Evolutionary conservation across 1,139 yeast genomes (phyloP), one percentile per base, ranked within the genome.

Genomic region (Geotrichum cucujoidarum): DNA sequence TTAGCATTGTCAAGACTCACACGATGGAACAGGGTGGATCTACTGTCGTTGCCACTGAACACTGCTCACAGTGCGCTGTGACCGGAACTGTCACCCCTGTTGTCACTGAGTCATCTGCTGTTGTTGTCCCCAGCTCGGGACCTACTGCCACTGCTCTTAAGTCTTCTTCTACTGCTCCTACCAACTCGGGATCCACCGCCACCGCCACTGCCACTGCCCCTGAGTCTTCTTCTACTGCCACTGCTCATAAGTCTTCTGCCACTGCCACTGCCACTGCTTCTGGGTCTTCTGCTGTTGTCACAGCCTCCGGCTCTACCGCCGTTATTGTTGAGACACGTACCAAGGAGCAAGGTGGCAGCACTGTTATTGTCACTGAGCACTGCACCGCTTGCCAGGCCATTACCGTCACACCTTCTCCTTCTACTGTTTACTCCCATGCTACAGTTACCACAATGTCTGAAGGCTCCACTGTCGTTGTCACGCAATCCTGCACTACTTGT

Each of bases 401-500:
- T 7, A 45, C 48, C 29, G 16, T 38, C 5, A 18, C 35, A 2
- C 44, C 44, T 33, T 18, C 34, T 13, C 40, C 48, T 34, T 33
- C 35, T n/a, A 37, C 42, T 16, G 34, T 34, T n/a, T 21, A 35
- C 16, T 6, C n/a, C 11, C 18, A 11, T 8, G 25, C 17, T 16
- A 35, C 38, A 4, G 25, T 35, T 14, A 40, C 43, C 5, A 20
- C 34, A 21, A 36, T 30, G 2, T 20, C 10, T 6, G 16, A 25
- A 14, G 45, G 45, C 3, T 7, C 27, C 11, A 43, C 36, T 21
- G 40, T 45, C 11, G 30, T 37, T 16, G 34, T 33, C 22, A 45
- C 48, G 27, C 37, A 34, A 14, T n/a, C 24, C 14, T 45, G 48
- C 25, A 40, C 37, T 16, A 32, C 43, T 21, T 45, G 48, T 18